Evolutionary conservation across 208 protist genomes (phyloP), one percentile per base, ranked within the genome.

Genomic region (Balamuthia mandrillaris): DNA sequence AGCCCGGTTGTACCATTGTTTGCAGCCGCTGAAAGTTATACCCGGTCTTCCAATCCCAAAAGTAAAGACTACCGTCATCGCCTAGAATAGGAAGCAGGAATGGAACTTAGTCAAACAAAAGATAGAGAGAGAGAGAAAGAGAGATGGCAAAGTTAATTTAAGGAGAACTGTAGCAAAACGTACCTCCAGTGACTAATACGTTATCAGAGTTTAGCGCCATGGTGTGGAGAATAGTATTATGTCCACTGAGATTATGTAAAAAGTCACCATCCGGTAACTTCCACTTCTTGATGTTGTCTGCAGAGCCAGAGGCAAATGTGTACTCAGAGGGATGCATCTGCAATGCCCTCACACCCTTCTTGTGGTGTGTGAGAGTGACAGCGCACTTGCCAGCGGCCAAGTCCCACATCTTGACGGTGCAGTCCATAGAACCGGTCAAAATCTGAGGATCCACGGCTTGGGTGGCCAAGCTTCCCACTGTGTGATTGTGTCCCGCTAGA

Each of bases 271-370:
- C 91, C 3, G 97, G 97, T 49, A 96, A 91, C 58, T 94, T 91
- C 97, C 97, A 99, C 66, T 99, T 93, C 41, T 98, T 99, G 31
- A 99, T 95, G 56, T 98, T 95, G 89, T 99, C 98, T 0, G 97
- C 90, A 14, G 95, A 94, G 49, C 92, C 98, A 0, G 96, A 96
- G 3, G 95, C 95, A 47, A 99, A 98, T n/a, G 92, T 92, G 56
- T 91, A 92, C 81, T 98, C 96, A 24, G 86, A 89, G 10, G 94
- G 92, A 77, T 96, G 95, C 29, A 98, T 29, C 1, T 91, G 86
- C 12, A 99, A 39, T 24, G 94, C 90, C 31, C 98, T 94, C 9
- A 99, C 95, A 24, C 93, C 88, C 88, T 99, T 99, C 93, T 99
- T 99, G 93, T 99, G 98, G 61, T 99, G 95, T 24, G 98, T 99